Evolutionary conservation across 805 yeast genomes (phyloP), one percentile per base, ranked within the genome.

Genomic region (Kluyveromyces nonfermentans): DNA sequence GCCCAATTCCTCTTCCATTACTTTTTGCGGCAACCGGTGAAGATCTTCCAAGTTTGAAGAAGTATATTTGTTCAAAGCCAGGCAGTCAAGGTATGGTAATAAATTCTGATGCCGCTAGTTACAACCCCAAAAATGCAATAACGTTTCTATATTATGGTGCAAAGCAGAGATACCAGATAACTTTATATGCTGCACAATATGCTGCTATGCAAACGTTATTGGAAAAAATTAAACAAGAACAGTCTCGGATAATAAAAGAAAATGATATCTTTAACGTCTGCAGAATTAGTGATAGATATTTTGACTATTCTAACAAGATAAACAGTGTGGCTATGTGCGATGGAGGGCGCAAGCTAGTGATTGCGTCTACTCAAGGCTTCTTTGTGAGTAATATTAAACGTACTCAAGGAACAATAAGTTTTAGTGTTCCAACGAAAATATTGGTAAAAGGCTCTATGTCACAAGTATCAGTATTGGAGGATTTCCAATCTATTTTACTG

Each of bases 291-390:
- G 80, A 86, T 19, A 72, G 83, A 48, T 78, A 78, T 55, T 89
- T 89, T 63, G 87, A 79, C 50, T 77, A 80, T 40, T 70, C 72
- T 17, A 79, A 89, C 57, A 77, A 83, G 48, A 85, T 90, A 54
- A 88, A 86, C 58, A 88, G 97, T 69, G 90, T 88, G 22, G 88
- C 85, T 33, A 95, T 96, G 30, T 83, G 85, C 62, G 95, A 93
- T 58, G 96, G 96, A 42, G 97, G 97, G 17, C 76, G 95, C 50
- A 85, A 89, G 59, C 67, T 89, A 50, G 62, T 93, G 31, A 89
- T 85, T 57, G 97, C 97, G 35, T 88, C 97, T 0, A 95, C 87
- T 58, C 74, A 82, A 1, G 97, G 98, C 5, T 80, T 93, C 2
- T 93, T 83, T 71, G 77, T 87, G 37, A 78, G 93, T 37, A 87